Evolutionary conservation across 2,329 filamentous ascomycete genomes (phyloP), one percentile per base, ranked within the genome.

Genomic region (Emergomyces pasteurianus): DNA sequence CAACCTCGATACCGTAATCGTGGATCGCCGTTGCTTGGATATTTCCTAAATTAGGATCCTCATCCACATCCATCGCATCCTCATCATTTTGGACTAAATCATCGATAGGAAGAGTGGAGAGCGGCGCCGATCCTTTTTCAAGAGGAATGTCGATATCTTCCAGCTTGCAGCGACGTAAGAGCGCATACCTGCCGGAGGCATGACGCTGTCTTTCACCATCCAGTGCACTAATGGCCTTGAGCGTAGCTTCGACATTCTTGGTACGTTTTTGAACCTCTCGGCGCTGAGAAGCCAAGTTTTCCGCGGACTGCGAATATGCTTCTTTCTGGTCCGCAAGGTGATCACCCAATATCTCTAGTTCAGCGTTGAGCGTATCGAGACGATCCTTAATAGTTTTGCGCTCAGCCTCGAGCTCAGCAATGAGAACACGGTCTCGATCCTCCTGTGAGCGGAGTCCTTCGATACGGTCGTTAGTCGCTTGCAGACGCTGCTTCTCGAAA

Each of bases 51-150:
- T 78, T 76, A 47, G 76, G 75, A 43, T 86, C 86, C 60, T 89
- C 89, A 64, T 97, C 94, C 23, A 97, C 79, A 65, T 97, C 92
- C 92, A 97, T 96, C 2, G 88, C 87, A 70, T 96, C 91, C 0
- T 87, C 83, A 69, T 96, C 90, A 60, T 84, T 73, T 62, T 87
- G 86, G 50, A 90, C 78, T 49, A 95, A 77, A 63, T 96, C 91
- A 70, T 95, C 90, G 68, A 95, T 90, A 2, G 94, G 94, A 58
- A 99, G 80, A 64, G 87, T 84, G 68, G 95, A 90, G 28, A 99
- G 80, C 7, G 79, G 77, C 40, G 78, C 79, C 2, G 90, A 96
- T 28, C 86, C 86, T 61, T 85, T 78, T 1, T 81, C 78, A 26
- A 99, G 80, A 1, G 94, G 94, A 62, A 99, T 82, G 64, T 88